Evolutionary conservation across 805 yeast species (phyloP).

Genomic region (Saccharomycopsis sp.): DNA sequence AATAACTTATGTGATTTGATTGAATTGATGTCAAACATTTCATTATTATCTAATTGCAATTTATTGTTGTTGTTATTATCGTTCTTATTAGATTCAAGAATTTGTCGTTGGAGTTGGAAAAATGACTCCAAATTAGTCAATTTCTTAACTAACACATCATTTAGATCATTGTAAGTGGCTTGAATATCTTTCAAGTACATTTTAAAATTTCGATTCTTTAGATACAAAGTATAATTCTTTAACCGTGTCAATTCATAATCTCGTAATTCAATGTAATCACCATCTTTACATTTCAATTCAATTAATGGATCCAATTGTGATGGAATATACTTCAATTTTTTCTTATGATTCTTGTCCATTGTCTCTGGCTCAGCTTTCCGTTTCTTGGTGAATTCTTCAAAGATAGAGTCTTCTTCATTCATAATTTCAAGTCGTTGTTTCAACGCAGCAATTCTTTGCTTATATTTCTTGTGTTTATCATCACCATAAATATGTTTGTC

Average conservation of each 20-base stretch:
- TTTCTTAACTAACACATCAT: conserved; percentile 6
- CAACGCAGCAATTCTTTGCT: not conserved
- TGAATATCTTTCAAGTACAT: conserved; percentile 4
- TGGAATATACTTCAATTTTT: not conserved
- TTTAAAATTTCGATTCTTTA: conserved; percentile 4
- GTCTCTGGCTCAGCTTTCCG: not conserved
- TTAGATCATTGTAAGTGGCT: conserved; percentile 2
- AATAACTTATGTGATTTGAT: conserved; percentile 2
- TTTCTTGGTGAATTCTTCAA: not conserved
- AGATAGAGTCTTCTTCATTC: not conserved
- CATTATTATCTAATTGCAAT: not conserved
- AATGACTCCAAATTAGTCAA: conserved; percentile 18
- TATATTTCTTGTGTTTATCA: not conserved
- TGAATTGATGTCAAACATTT: conserved; percentile 2
- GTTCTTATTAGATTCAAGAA: conserved; percentile 1
- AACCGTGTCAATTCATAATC: conserved; percentile 16
- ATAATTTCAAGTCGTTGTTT: conserved; percentile 1
- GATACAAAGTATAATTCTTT: conserved; percentile 1
- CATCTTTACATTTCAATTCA: not conserved
- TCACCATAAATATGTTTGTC: not conserved
- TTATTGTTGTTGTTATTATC: too few species aligned
- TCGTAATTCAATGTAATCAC: conserved; percentile 6
- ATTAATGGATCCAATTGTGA: not conserved
- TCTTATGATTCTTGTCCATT: not conserved
- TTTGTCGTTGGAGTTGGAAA: conserved; percentile 13